These are phyloP conservation scores for Mytilinidion resinicola DNA, from an alignment of 495 filamentous ascomycete species.

Conservation along the genomic window DNA sequence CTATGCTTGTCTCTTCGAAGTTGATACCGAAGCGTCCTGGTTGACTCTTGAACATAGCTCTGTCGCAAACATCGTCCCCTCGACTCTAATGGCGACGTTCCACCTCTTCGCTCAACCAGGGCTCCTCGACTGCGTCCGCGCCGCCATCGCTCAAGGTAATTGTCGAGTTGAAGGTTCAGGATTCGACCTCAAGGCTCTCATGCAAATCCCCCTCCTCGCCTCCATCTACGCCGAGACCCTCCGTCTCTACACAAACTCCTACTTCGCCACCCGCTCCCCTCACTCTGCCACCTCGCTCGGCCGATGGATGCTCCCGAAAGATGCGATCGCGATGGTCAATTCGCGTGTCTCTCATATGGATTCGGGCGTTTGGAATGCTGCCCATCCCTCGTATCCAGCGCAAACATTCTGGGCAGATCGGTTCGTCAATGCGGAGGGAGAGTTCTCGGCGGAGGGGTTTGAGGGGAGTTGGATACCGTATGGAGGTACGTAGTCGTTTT, in stretches of 20 bases:
- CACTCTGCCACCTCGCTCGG: constrained; percentile 5
- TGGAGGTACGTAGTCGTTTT: constrained; percentile 3
- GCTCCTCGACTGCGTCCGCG: constrained; percentile 16
- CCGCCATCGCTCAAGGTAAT: not conserved
- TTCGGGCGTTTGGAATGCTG: constrained; percentile 21
- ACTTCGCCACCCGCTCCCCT: constrained; percentile 7
- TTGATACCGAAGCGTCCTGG: no score
- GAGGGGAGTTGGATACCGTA: constrained; percentile 10
- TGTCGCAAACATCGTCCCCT: constrained; percentile 11
- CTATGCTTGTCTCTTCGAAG: not conserved
- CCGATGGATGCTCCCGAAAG: not conserved
- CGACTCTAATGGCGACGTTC: constrained; percentile 16
- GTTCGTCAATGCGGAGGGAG: constrained; percentile 35
- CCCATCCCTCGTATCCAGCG: constrained; percentile 26
- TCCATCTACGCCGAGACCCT: constrained; percentile 23
- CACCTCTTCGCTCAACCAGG: constrained; percentile 16
- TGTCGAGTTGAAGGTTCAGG: not conserved
- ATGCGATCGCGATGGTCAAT: not conserved
- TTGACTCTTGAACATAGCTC: not conserved
- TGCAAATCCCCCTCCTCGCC: constrained; percentile 16
- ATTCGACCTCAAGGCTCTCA: constrained; percentile 9
- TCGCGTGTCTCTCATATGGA: constrained; percentile 19
- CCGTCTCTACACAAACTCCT: constrained; percentile 18
- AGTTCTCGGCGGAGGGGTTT: constrained; percentile 15
- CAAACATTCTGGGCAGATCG: constrained; percentile 40